A percentile compares a stretch with the other conserved stretches of the same genome.
Conservation (phyloP, 2,329 filamentous ascomycete species). For the Aquanectria penicillioides region DNA sequence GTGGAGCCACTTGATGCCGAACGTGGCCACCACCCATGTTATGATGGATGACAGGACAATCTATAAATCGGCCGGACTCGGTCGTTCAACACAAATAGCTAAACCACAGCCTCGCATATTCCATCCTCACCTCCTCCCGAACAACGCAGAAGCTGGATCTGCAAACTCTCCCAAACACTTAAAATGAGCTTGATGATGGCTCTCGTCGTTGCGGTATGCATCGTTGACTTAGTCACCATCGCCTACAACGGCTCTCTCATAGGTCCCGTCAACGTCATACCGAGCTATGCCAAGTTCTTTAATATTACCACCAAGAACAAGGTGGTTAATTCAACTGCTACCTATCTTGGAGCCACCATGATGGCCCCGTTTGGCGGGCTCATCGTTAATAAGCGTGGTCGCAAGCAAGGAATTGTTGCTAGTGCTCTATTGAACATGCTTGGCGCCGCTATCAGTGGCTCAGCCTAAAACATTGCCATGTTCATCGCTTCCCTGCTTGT, state of each 20-base stretch:
- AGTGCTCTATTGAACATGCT: not conserved
- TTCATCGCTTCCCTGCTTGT: slow-evolving; percentile 41
- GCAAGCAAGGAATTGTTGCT: not conserved
- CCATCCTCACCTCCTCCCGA: too few relatives aligned
- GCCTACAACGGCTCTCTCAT: too few relatives aligned
- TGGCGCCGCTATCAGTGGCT: not conserved
- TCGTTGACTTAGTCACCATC: not conserved
- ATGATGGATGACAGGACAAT: not conserved
- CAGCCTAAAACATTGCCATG: not conserved
- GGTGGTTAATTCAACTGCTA: not conserved
- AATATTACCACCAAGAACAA: not conserved
- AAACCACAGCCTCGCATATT: not conserved
- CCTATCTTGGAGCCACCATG: not conserved
- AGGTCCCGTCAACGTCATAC: too few relatives aligned
- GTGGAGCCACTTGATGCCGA: not conserved
- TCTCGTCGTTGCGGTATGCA: too few relatives aligned
- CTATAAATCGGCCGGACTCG: not conserved
- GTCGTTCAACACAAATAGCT: not conserved
- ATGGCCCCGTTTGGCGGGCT: not conserved
- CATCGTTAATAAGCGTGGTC: not conserved
- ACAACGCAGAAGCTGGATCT: too few relatives aligned
- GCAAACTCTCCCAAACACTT: too few relatives aligned
- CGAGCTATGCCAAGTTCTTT: not conserved
- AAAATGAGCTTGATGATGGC: too few relatives aligned
- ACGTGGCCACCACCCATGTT: not conserved